These are phyloP conservation scores for Naumovozyma baii DNA, from an alignment of 805 yeast species.

Conservation along the genomic window DNA sequence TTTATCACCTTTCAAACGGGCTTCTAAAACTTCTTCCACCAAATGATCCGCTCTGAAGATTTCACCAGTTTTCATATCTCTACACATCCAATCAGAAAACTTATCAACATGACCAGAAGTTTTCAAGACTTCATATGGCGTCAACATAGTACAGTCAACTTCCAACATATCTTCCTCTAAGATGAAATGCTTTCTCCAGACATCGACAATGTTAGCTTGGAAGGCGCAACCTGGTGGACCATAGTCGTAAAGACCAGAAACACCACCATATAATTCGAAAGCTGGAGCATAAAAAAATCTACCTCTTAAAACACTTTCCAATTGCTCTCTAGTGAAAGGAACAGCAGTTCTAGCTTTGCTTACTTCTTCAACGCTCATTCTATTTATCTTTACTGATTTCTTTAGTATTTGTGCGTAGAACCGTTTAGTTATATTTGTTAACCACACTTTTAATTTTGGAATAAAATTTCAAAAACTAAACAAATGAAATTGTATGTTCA, in stretches of 20 bases:
- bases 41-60: slow-evolving; percentile 97
- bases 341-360: slow-evolving; percentile 24
- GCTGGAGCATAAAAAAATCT: slow-evolving; percentile 97
- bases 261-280: slow-evolving; percentile 96
- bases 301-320: slow-evolving; percentile 87
- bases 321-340: slow-evolving; percentile 68
- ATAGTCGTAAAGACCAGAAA: slow-evolving; percentile 92
- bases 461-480: neutral
- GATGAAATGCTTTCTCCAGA: slow-evolving; percentile 96
- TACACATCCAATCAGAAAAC: slow-evolving; percentile 99
- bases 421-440: slow-evolving; percentile 13
- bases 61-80: slow-evolving; percentile 91
- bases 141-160: slow-evolving; percentile 95
- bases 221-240: slow-evolving; percentile 99
- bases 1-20: slow-evolving; percentile 92
- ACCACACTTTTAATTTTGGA: slow-evolving; percentile 6
- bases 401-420: slow-evolving; percentile 22
- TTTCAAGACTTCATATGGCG: slow-evolving; percentile 95
- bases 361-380: slow-evolving; percentile 29
- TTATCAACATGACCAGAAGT: slow-evolving; percentile 99
- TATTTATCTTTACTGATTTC: slow-evolving; percentile 20
- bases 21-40: slow-evolving; percentile 94
- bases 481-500: neutral
- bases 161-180: slow-evolving; percentile 98
- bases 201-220: slow-evolving; percentile 89